phyloP scores from a whole-genome alignment of 768 basidiomycete species.

The Boletus sp. region DNA sequence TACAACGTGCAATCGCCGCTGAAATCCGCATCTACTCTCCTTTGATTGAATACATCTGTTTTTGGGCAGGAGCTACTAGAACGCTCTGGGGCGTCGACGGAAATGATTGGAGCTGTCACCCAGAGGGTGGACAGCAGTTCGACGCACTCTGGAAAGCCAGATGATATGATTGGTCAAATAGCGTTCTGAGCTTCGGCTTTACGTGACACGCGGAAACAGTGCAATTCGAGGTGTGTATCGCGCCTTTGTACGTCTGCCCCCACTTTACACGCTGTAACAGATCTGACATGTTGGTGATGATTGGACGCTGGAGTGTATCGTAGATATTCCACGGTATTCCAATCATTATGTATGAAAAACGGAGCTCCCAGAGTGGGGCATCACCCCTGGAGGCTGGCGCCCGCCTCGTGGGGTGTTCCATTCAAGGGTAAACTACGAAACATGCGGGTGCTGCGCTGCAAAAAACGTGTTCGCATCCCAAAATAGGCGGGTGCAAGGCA shows the following conservation, averaged over 20 bases:
- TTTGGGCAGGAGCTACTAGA: slow-evolving; percentile 34
- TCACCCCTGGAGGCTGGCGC: slow-evolving; percentile 26
- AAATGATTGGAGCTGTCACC: slow-evolving; percentile 35
- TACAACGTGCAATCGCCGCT: slow-evolving; percentile 37
- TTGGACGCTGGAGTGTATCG: slow-evolving; percentile 22
- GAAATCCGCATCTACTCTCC: slow-evolving; percentile 41
- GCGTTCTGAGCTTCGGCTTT: slow-evolving; percentile 19
- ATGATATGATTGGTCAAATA: slow-evolving; percentile 18
- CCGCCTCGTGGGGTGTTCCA: slow-evolving; percentile 30
- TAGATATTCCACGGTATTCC: slow-evolving; percentile 25
- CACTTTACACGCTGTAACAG: slow-evolving; percentile 20
- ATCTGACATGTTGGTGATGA: slow-evolving; percentile 20
- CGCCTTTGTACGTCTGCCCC: slow-evolving; percentile 25
- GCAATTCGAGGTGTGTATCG: slow-evolving; percentile 22
- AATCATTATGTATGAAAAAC: slow-evolving; percentile 32
- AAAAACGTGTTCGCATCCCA: slow-evolving; percentile 32
- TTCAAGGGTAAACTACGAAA: slow-evolving; percentile 19
- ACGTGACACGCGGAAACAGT: slow-evolving; percentile 24
- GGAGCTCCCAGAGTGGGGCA: slow-evolving; percentile 22
- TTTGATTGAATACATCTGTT: slow-evolving; percentile 32
- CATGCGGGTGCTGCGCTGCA: slow-evolving; percentile 35
- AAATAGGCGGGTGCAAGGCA: slow-evolving; percentile 24
- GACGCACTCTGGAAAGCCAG: slow-evolving; percentile 31
- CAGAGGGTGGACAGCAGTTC: slow-evolving; percentile 27
- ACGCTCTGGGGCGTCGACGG: slow-evolving; percentile 34